phyloP scores from a whole-genome alignment of 495 filamentous ascomycete species.

The Penicillium manginii region DNA sequence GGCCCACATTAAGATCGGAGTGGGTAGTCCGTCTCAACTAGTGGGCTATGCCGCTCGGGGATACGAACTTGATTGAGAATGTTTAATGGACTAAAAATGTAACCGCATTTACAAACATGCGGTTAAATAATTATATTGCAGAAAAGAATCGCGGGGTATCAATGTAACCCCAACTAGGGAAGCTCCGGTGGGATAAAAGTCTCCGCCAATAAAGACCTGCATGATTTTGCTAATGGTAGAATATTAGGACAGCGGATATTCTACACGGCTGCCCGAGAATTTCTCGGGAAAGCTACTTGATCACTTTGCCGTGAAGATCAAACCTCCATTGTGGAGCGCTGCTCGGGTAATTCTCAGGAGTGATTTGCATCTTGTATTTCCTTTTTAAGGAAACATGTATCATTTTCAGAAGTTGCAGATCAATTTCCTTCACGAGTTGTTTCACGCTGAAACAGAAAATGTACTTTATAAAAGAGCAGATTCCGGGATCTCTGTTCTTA shows the following conservation, averaged over 20 bases:
- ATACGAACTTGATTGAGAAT: not conserved
- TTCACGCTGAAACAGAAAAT: not conserved
- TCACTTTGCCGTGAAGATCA: not conserved
- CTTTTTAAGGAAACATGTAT: not conserved
- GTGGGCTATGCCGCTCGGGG: not conserved
- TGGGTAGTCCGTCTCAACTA: not conserved
- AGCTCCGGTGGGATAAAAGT: not conserved
- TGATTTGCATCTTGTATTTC: slow-evolving; percentile 1
- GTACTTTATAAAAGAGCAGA: not conserved
- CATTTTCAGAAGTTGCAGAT: not conserved
- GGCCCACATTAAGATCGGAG: not conserved
- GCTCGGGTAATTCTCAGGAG: slow-evolving; percentile 1
- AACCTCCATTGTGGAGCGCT: not conserved
- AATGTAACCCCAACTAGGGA: not conserved
- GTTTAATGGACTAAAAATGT: not conserved
- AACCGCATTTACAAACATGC: not conserved
- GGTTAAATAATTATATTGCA: not conserved
- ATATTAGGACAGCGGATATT: not conserved
- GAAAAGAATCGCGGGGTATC: not conserved
- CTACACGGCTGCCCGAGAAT: not conserved
- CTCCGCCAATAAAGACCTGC: not conserved
- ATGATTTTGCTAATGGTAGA: not conserved
- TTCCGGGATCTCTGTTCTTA: not conserved
- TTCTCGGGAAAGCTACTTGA: not conserved
- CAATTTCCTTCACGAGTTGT: not conserved